Evolutionary conservation across 2,329 filamentous ascomycete species (phyloP).

Genomic region (Fusarium multiceps): DNA sequence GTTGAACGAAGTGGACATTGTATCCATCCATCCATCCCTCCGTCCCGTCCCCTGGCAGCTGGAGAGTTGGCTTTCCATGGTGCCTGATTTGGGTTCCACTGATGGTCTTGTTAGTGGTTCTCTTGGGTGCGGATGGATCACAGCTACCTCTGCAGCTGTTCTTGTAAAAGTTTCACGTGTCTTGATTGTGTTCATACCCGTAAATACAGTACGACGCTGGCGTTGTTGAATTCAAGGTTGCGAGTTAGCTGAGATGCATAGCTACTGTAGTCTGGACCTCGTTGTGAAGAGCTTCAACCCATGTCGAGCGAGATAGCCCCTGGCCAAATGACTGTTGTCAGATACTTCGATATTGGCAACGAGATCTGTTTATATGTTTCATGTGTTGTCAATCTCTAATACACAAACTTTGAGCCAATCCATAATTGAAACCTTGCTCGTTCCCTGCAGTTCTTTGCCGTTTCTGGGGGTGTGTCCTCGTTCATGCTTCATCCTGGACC

Average conservation of each 20-base stretch:
- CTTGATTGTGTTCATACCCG: conserved; percentile 17
- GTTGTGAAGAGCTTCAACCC: not conserved
- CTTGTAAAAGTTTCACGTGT: conserved; percentile 17
- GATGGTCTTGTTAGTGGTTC: conserved; percentile 31
- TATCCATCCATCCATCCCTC: conserved; percentile 13
- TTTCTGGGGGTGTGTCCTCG: conserved; percentile 21
- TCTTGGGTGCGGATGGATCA: conserved; percentile 19
- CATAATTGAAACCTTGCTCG: conserved; percentile 14
- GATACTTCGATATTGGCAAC: not conserved
- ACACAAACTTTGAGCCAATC: conserved; percentile 16
- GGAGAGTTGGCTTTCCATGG: conserved; percentile 31
- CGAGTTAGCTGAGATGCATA: not conserved
- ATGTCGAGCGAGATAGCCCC: not conserved
- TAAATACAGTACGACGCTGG: conserved; percentile 17
- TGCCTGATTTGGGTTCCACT: conserved; percentile 39
- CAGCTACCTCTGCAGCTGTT: not conserved
- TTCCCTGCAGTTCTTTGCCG: conserved; percentile 17
- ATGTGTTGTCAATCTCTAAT: not conserved
- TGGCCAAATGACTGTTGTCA: not conserved
- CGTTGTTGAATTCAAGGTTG: not conserved
- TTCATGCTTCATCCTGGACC: conserved; percentile 38
- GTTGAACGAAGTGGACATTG: conserved; percentile 31
- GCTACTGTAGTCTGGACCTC: not conserved
- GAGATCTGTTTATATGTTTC: not conserved
- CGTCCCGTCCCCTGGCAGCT: conserved; percentile 24